Percentiles rank a stretch among this genome's conserved stretches.
phyloP scores from a whole-genome alignment of 2,329 filamentous ascomycete genomes.

The Acarospora socialis region DNA sequence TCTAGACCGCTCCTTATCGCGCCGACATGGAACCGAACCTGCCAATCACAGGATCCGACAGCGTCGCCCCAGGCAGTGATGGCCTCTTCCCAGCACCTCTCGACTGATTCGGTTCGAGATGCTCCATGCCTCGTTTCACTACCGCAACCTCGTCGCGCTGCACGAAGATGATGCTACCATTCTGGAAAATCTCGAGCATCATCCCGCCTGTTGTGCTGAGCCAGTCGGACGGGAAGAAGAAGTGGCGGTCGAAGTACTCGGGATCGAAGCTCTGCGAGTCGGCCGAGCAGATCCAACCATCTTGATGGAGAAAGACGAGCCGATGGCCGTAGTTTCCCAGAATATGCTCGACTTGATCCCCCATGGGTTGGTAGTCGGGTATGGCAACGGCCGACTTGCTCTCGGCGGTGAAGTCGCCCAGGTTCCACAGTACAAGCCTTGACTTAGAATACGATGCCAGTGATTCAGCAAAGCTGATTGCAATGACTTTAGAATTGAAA shows the following conservation, averaged over 20 bases:
- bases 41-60: too few relatives aligned
- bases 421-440: constrained; percentile 5
- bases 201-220: constrained; percentile 8
- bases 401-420: not conserved
- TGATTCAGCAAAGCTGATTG: constrained; percentile 4
- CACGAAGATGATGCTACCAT: constrained; percentile 12
- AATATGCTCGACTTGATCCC: constrained; percentile 5
- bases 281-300: constrained; percentile 11
- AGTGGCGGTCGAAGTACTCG: constrained; percentile 7
- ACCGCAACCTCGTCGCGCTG: constrained; percentile 13
- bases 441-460: constrained; percentile 1
- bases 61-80: too few relatives aligned
- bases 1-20: too few relatives aligned
- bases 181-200: constrained; percentile 9
- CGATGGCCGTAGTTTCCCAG: constrained; percentile 2
- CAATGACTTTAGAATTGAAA: not conserved
- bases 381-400: constrained; percentile 16
- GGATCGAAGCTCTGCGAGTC: not conserved
- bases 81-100: not conserved
- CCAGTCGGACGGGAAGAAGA: constrained; percentile 15
- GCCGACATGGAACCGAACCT: too few relatives aligned
- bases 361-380: constrained; percentile 16
- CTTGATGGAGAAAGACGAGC: constrained; percentile 12
- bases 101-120: not conserved
- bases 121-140: constrained; percentile 11